Evolutionary conservation across 179 eudicot genomes (phyloP).

Genomic region (Actinidia arguta): DNA sequence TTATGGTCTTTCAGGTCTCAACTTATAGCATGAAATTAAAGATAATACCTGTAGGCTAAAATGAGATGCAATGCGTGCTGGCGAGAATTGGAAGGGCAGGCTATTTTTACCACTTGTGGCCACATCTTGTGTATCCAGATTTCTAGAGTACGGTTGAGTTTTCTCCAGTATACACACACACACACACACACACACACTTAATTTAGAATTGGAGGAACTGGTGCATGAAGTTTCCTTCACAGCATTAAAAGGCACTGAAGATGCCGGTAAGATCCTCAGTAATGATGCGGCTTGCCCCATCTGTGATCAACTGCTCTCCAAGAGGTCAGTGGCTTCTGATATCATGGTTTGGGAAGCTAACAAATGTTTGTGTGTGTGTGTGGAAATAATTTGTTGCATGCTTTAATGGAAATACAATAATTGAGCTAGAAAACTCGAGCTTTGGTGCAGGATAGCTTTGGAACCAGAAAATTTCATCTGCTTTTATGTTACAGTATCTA

Average conservation of each 20-base stretch:
- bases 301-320: constrained; percentile 94
- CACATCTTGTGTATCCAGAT: constrained; percentile 86
- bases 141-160: background rate
- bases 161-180: background rate
- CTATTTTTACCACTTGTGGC: constrained; percentile 81
- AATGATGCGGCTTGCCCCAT: constrained; percentile 93
- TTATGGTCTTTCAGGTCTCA: constrained; percentile 12
- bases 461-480: background rate
- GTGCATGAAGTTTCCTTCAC: constrained; percentile 53
- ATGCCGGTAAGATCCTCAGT: constrained; percentile 86
- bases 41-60: constrained; percentile 41
- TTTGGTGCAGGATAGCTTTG: constrained; percentile 1
- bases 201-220: background rate
- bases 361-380: background rate
- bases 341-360: background rate
- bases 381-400: background rate
- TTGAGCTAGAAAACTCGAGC: background rate
- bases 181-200: background rate
- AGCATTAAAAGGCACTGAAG: constrained; percentile 67
- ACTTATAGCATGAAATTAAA: constrained; percentile 1
- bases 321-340: constrained; percentile 58
- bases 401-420: background rate
- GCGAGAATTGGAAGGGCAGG: constrained; percentile 89
- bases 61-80: constrained; percentile 98
- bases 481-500: background rate